Base-by-base conservation (phyloP, 768 basidiomycete species). In the Pisolithus sp. region DNA sequence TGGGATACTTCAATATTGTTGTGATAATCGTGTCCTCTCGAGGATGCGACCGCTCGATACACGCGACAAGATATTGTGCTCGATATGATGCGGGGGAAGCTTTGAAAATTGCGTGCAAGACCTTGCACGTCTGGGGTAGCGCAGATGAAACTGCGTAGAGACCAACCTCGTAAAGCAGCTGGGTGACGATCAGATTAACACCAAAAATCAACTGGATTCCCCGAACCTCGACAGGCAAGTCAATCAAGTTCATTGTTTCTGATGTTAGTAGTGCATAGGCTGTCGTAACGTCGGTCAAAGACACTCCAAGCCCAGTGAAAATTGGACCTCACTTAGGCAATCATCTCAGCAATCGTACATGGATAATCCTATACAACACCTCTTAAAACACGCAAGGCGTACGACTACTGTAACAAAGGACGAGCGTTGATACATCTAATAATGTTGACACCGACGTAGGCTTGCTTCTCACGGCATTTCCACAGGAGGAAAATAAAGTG, bases 161-260 rank as follows among this genome's bases (percentile, higher is more conserved):
- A 57, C 93, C 86, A 13, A 95, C 76, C 51, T 92, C 81, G 58
- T 86, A 85, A 0, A 94, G 67, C 8, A 97, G 75, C 93, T 94
- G 58, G 3, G 26, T 31, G 31, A 48, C 30, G 20, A 34, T 54
- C 60, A 59, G 28, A 31, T 36, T 39, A 31, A 42, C 39, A 24
- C 41, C 31, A 7, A 48, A 26, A 43, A 38, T 34, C 46, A 12
- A 48, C 13, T 21, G n/a, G 47, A 6, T n/a, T 36, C 34, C 18
- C 23, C 61, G 40, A 53, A 73, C 73, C 64, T 74, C 71, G 21
- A 69, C 62, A 13, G 72, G 73, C 23, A 74, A 58, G 5, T 46
- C 50, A 36, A 59, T 38, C 24, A 73, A 60, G 17, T 58, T 57
- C 43, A 26, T 31, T 59, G 62, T 66, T 34, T 36, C 7, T 36